Evolutionary conservation across 1,284 basidiomycete species (phyloP), one percentile per base, ranked within the genome.

Genomic region (Pseudozyma thailandica): DNA sequence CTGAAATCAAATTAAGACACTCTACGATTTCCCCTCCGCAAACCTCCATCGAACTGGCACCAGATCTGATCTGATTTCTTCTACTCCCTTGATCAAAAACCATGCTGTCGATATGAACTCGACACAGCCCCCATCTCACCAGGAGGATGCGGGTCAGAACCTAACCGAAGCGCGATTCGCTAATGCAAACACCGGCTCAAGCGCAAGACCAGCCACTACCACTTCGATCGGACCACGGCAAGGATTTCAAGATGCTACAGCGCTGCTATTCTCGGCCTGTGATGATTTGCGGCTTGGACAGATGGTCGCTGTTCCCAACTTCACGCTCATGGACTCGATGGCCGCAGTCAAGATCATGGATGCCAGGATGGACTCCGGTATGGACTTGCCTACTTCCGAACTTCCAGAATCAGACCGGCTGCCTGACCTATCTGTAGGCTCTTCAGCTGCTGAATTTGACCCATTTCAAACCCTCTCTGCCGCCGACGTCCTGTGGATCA

Each of bases 331-430:
- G 65, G 93, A 95, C 63, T 89, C 92, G 13, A 94, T 95, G 93
- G 91, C 91, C 66, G 91, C 92, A 16, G 88, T 94, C 55, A 66
- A 93, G 92, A 93, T 95, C 60, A 92, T 92, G 56, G 92, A 95
- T 82, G 90, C 91, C 12, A 88, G 91, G 15, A 89, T 95, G 83
- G 94, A 97, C 83, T 92, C 89, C 60, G 93, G 93, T 6, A 85
- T 91, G 65, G 86, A 88, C 2, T 81, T 75, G 25, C 75, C 77
- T 7, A 52, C 59, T 5, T 55, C 53, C 2, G 60, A 71, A 16
- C 41, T 77, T 21, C 72, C 77, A 18, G 61, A 63, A 37, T 51
- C 72, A 13, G 77, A 79, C 85, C 25, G 85, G 86, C 62, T 85
- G 85, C 38, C 85, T 78, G 82, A 18, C 85, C 84, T 0, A 81